Evolutionary conservation across 129 eudicot genomes (phyloP), one percentile per base, ranked within the genome.

Genomic region (Saposhnikovia divaricata): DNA sequence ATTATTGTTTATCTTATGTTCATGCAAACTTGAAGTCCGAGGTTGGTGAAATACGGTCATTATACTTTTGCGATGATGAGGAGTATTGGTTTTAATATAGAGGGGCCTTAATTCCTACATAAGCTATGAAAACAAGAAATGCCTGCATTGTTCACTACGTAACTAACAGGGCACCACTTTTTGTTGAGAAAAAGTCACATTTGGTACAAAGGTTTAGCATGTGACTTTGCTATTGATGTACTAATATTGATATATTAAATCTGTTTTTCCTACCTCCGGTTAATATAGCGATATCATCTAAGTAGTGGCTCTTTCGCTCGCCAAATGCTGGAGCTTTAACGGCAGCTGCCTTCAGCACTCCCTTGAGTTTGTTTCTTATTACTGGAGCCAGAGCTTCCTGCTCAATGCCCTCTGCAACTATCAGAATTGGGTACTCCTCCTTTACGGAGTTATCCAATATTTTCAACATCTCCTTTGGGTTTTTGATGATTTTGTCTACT

Each of bases 291-390:
- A 94, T 88, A 84, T 91, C 98, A 80, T 94, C 98, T 74, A 93
- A 84, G 87, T 81, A 91, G 79, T 93, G 96, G 85, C 98, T 93
- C 78, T 93, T 91, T 40, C 93, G 89, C 46, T 91, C 93, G 72
- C 93, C 92, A 23, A 93, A 91, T 55, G 96, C 89, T 53, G 98
- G 98, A 84, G 98, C 98, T 84, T 91, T 93, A 46, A 91, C 86
- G 18, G 97, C 98, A 75, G 91, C 97, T 59, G 93, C 97, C 85
- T 93, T 91, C 44, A 93, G 77, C 45, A 78, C 80, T 40, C 97
- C 97, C 84, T 80, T 91, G 81, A 93, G 92, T 81, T 91, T 91
- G 86, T 91, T 93, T 85, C 88, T 87, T 69, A 91, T 88, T 25
- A 93, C 80, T 34, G 97, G 96, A 81, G 97, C 88, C 81, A 91